Evolutionary conservation across 768 basidiomycete species (phyloP), one percentile per base, ranked within the genome.

Genomic region (Chalciporus piperatus): DNA sequence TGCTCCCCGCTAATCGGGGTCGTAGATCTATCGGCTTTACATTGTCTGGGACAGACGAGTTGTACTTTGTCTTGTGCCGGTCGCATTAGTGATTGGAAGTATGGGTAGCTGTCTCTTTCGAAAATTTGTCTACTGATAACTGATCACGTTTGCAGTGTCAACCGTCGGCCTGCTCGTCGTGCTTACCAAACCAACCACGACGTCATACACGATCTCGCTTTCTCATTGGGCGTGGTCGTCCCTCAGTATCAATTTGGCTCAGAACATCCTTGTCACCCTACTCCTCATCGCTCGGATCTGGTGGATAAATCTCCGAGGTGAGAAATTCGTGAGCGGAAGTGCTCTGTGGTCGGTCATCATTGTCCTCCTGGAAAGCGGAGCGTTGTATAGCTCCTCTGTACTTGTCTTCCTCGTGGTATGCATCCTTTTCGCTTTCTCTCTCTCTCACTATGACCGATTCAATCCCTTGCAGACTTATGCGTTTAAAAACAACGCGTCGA

Each of bases 21-120:
- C 28, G 3, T 14, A 52, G 51, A 52, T 52, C 16, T 52, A 52
- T n/a, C 40, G 51, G 16, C 41, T 52, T 14, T 52, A 42, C 47
- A 3, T 48, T 16, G 51, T 52, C 51, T 52, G 41, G 47, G 35
- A 52, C 23, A 12, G 13, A 28, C 47, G 41, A 20, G 8, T 52
- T 39, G 17, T 4, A 23, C 47, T 47, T 12, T 52, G 51, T 30
- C 6, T 48, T 12, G 47, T 8, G 9, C 51, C 51, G 2, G 20
- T 49, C 20, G 17, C 13, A 30, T 38, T 52, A 22, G 37, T 49
- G 47, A 12, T 30, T 4, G 51, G 51, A 23, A 52, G 20, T 12
- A 9, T 48, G 12, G 20, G 51, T 49, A 30, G 6, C 1, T 30
- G 28, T 7, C 7, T 30, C 28, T 30, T 30, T 30, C 8, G 28